phyloP scores from a whole-genome alignment of 176 grass and related monocot genomes.

The Avena insularis region DNA sequence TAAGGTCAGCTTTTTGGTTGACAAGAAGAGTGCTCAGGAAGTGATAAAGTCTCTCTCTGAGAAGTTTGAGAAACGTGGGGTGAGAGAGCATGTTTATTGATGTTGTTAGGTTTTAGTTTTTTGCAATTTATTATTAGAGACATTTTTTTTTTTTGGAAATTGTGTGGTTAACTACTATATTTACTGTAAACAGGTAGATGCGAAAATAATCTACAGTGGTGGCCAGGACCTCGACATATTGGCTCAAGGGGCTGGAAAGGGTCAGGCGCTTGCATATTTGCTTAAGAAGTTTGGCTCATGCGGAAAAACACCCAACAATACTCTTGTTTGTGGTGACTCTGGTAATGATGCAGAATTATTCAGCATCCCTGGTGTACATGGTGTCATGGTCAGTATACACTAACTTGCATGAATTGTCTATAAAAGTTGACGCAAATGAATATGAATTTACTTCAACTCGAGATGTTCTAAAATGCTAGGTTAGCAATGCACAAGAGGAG shows the following conservation, averaged over 20 bases:
- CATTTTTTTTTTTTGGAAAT: constrained; percentile 1
- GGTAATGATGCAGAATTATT: constrained; percentile 81
- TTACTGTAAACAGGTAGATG: constrained; percentile 63
- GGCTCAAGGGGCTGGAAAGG: constrained; percentile 78
- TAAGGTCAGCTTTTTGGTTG: constrained; percentile 76
- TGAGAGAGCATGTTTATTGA: constrained; percentile 28
- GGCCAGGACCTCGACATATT: constrained; percentile 72
- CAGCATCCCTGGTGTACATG: constrained; percentile 66
- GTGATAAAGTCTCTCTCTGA: constrained; percentile 61
- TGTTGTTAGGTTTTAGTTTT: background rate
- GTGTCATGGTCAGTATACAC: constrained; percentile 70
- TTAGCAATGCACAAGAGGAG: constrained; percentile 38
- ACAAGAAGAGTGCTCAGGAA: constrained; percentile 55
- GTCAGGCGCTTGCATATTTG: constrained; percentile 82
- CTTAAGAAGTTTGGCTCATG: constrained; percentile 67
- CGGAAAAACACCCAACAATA: constrained; percentile 62
- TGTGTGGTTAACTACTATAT: background rate
- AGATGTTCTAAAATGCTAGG: constrained; percentile 25
- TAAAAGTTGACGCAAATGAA: background rate
- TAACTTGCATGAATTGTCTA: background rate
- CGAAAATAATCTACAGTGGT: constrained; percentile 79
- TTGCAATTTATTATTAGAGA: background rate
- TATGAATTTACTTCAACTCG: constrained; percentile 7
- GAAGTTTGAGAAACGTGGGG: constrained; percentile 57
- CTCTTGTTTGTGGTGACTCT: constrained; percentile 82